Base-by-base conservation (phyloP, 371 early-diverging fungal species). In the Mucor lusitanicus region DNA sequence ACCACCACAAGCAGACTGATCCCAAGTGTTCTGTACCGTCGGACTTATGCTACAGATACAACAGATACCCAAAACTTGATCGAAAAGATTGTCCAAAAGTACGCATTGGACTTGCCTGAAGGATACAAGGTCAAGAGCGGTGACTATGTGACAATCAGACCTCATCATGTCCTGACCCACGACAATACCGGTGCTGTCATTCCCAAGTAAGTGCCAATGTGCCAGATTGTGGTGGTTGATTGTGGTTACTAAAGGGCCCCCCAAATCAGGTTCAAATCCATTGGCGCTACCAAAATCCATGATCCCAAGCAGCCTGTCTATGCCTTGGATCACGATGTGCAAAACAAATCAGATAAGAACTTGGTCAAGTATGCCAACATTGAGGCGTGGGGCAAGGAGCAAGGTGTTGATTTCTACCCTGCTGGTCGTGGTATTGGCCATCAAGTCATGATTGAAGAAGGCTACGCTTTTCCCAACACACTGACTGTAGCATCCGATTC, bases 361-460 rank as follows among this genome's bases (percentile, higher is more conserved):
- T 71, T 93, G 35, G 67, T 68, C n/a, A 98, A 98, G 77, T 97
- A 97, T 72, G 78, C 79, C 17, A 81, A 86, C 9, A 98, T 98
- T 69, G 92, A 89, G 69, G 80, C 75, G 39, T 98, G 96, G 81
- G 96, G 94, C 13, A 80, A 83, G 35, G 58, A 83, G n/a, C 91
- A 97, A 71, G 85, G 88, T n/a, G 90, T 95, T 56, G 92, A 91
- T 68, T 96, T 95, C 69, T 97, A 97, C 70, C 96, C 96, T 25
- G 96, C 97, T 44, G 98, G 97, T 17, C 89, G 95, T 35, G 98
- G 98, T 57, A 98, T 98, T 67, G 98, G 97, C 33, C 98, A 98
- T 68, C 98, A 98, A 79, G 91, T 96, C 68, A 90, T 97, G 87
- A 90, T 97, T 57, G 98, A 98, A 75, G 96, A 97, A 75, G 97